Conservation (phyloP, 495 filamentous ascomycete genomes). For the Aspergillus bridgeri region DNA sequence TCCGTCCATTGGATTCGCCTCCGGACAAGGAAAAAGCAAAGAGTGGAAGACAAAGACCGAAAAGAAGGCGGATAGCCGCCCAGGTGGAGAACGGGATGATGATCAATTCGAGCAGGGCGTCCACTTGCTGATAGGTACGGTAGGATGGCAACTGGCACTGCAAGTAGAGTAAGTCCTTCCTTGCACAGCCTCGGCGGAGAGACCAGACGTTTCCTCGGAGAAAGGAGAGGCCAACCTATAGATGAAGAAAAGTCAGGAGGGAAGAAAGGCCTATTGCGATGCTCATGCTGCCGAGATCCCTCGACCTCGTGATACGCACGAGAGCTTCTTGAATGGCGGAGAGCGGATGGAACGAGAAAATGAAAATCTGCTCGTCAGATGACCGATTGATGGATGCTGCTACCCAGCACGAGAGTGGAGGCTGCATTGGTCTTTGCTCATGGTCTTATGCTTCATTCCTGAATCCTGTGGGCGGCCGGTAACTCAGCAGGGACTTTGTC, state of each 20-base stretch:
- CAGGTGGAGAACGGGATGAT: not conserved
- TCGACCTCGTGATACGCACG: not conserved
- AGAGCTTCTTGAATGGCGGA: not conserved
- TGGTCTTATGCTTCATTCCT: constrained; percentile 3
- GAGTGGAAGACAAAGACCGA: not conserved
- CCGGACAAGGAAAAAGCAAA: not conserved
- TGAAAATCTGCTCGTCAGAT: constrained; percentile 14
- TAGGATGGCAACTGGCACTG: not conserved
- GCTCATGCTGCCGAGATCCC: too few species aligned
- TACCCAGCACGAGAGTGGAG: constrained; percentile 7
- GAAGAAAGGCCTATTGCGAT: too few species aligned
- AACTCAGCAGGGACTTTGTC: constrained; percentile 6
- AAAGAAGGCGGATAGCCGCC: not conserved
- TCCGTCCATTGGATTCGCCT: too few species aligned
- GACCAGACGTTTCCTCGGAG: not conserved
- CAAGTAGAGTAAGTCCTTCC: too few species aligned
- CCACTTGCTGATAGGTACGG: constrained; percentile 2
- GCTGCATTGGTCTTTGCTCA: constrained; percentile 9
- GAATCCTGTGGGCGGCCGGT: not conserved
- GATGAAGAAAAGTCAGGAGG: too few species aligned
- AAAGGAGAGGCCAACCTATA: not conserved
- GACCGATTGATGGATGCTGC: constrained; percentile 7
- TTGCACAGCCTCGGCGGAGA: constrained; percentile 6
- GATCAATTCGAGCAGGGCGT: not conserved
- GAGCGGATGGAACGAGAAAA: not conserved